These are phyloP conservation scores for Spencermartinsiella ligniputridi DNA, from an alignment of 1,139 yeast genomes.

Conservation along the genomic window DNA sequence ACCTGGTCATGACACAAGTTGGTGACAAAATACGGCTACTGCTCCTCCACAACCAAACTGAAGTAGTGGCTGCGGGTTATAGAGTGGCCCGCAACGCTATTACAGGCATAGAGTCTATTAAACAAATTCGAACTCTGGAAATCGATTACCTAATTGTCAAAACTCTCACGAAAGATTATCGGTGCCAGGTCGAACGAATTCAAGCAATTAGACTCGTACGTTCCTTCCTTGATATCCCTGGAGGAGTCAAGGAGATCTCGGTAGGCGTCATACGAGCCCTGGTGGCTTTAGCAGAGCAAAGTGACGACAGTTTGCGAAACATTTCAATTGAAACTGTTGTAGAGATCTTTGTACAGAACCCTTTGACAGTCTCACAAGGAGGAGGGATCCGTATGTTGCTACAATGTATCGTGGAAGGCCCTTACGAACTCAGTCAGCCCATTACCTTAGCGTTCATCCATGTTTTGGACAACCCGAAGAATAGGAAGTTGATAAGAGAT, in stretches of 20 bases:
- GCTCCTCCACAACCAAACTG: slow-evolving; percentile 53
- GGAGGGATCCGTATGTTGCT: slow-evolving; percentile 64
- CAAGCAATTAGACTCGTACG: slow-evolving; percentile 76
- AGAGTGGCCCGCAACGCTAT: slow-evolving; percentile 65
- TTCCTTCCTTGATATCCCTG: slow-evolving; percentile 52
- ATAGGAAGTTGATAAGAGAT: slow-evolving; percentile 53
- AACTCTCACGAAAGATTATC: slow-evolving; percentile 54
- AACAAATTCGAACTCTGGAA: slow-evolving; percentile 42
- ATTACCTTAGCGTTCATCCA: slow-evolving; percentile 55
- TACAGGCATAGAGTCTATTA: slow-evolving; percentile 49
- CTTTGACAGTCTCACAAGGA: slow-evolving; percentile 55
- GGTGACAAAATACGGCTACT: slow-evolving; percentile 57
- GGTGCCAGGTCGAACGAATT: slow-evolving; percentile 59
- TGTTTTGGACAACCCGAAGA: slow-evolving; percentile 55
- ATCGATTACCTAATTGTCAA: slow-evolving; percentile 61
- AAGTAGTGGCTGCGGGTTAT: slow-evolving; percentile 72
- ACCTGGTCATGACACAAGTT: slow-evolving; percentile 59
- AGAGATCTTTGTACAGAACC: slow-evolving; percentile 60
- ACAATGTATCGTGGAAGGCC: slow-evolving; percentile 57
- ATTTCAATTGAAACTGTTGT: slow-evolving; percentile 65
- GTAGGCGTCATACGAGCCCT: slow-evolving; percentile 68
- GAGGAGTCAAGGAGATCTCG: slow-evolving; percentile 54
- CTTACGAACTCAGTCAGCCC: slow-evolving; percentile 52
- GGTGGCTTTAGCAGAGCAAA: slow-evolving; percentile 63
- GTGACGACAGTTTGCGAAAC: slow-evolving; percentile 52